phyloP scores from a whole-genome alignment of 192 early-diverging fungal genomes.

The Polychytrium aggregatum region DNA sequence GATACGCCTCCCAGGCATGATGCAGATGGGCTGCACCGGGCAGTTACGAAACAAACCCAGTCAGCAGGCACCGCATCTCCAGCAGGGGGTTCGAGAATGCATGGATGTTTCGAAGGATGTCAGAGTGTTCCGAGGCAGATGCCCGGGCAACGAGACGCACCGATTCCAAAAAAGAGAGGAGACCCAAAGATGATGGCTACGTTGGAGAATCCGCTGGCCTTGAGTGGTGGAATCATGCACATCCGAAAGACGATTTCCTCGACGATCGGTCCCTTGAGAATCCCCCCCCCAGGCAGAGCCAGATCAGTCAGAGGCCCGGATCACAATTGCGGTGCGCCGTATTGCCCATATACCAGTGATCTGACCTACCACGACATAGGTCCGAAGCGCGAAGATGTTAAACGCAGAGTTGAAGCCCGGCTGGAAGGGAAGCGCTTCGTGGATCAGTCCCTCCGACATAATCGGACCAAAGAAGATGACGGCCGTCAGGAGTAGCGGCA shows the following conservation, averaged over 20 bases:
- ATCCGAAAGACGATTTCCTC: constrained; percentile 69
- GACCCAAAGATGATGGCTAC: constrained; percentile 34
- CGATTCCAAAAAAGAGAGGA: constrained; percentile 65
- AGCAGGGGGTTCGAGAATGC: neutral
- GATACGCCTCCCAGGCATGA: constrained; percentile 48
- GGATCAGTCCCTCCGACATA: neutral
- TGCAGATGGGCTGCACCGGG: constrained; percentile 50
- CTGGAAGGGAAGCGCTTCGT: constrained; percentile 6
- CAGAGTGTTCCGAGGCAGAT: neutral
- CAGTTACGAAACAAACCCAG: neutral
- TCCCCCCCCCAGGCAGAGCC: neutral
- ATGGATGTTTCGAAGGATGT: neutral
- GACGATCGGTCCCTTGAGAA: constrained; percentile 47
- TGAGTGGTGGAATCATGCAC: constrained; percentile 48
- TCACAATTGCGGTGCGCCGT: neutral
- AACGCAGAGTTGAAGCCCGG: neutral
- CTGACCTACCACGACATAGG: constrained; percentile 36
- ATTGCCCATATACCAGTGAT: neutral
- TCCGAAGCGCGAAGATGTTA: constrained; percentile 22
- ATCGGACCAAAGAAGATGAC: constrained; percentile 42
- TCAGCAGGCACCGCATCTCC: neutral
- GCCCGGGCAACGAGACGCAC: constrained; percentile 19
- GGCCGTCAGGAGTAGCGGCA: constrained; percentile 21
- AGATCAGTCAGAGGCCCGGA: neutral
- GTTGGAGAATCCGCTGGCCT: constrained; percentile 22